Evolutionary conservation across 768 basidiomycete genomes (phyloP), one percentile per base, ranked within the genome.

Genomic region (Collybia mongolica): DNA sequence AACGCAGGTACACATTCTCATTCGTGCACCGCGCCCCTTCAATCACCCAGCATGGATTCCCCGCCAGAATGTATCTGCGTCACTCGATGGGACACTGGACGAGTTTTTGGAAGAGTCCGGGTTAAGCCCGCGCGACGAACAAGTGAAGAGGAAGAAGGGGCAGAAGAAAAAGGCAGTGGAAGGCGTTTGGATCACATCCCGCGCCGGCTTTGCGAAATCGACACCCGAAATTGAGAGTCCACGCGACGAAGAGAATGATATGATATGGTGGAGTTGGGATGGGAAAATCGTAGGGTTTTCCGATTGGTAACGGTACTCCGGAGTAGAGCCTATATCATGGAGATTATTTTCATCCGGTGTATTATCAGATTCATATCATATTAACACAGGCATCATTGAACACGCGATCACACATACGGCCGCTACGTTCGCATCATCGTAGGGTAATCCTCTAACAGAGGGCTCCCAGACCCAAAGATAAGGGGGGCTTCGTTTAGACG

Each of bases 181-280:
- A 52, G 79, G 79, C 15, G 76, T 77, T 6, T 80, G 80, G 79
- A 65, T 80, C 15, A 66, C 69, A 0, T 61, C 65, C 17, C 63
- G 60, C 23, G 49, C 39, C 20, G 70, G 65, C 4, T 44, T 64
- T 23, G 39, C 62, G 2, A 45, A 18, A 32, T 12, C 32, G 6
- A 32, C 32, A 6, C 32, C 32, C 32, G 11, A 32, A 32, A 32
- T 32, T 9, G 32, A 32, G 7, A 9, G 32, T 9, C 32, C 32
- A 1, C 63, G 65, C 28, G 69, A 69, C 6, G 74, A 76, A 49
- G 64, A 62, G 39, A 64, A 71, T 37, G 80, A 82, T 49, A 74
- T 81, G 77, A 80, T 82, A 39, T 82, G 80, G 80, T 82, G 80
- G 80, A 78, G 71, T 47, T 82, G 80, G 80, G 77, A 82, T 60